phyloP scores from a whole-genome alignment of 2,329 filamentous ascomycete species.

The Cytospora chrysosperma region DNA sequence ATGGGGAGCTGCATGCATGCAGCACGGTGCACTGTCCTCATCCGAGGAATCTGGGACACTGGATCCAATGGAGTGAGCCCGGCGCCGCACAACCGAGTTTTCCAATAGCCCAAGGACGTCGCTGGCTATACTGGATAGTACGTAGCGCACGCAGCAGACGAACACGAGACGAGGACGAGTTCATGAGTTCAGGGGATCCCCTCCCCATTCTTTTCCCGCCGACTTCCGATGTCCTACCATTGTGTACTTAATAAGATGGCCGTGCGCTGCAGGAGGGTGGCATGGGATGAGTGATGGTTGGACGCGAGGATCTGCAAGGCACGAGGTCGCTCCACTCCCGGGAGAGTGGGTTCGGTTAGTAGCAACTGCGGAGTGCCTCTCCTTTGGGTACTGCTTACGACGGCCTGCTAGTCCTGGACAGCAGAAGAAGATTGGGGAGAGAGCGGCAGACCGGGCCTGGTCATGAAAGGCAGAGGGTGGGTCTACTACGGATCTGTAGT shows the following conservation, averaged over 20 bases:
- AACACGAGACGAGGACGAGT: neutral
- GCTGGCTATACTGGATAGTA: neutral
- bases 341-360: neutral
- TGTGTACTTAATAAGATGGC: too few relatives aligned
- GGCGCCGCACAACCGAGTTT: neutral
- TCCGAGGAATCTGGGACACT: neutral
- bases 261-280: constrained; percentile 11
- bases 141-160: neutral
- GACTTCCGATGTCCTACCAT: neutral
- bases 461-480: too few relatives aligned
- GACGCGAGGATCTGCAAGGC: constrained; percentile 15
- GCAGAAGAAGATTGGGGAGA: neutral
- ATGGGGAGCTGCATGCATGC: neutral
- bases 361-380: neutral
- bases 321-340: neutral
- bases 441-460: too few relatives aligned
- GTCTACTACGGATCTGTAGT: too few relatives aligned
- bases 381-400: neutral
- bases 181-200: neutral
- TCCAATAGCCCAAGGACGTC: neutral
- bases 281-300: constrained; percentile 11
- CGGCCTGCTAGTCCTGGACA: neutral
- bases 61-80: neutral
- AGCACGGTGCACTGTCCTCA: neutral
- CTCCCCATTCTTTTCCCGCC: neutral